A percentile compares a stretch with the other conserved stretches of the same genome.
phyloP scores from a whole-genome alignment of 2,329 filamentous ascomycete species.

The Neonectria neomacrospora region DNA sequence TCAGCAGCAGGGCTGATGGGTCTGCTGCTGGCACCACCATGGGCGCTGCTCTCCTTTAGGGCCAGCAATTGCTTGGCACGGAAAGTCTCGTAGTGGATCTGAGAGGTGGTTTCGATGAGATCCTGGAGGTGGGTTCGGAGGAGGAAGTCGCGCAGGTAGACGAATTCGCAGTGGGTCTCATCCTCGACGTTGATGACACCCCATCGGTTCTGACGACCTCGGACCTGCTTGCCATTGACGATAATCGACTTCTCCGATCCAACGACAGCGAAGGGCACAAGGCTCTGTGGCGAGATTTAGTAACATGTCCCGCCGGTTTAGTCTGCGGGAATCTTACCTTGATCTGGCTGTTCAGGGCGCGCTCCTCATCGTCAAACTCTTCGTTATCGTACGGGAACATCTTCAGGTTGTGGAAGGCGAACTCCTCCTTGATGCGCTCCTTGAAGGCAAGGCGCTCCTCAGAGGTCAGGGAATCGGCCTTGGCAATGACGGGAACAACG shows the following conservation, averaged over 20 bases:
- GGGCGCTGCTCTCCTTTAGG: slow-evolving; percentile 96
- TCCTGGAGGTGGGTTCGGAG: slow-evolving; percentile 98
- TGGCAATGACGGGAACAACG: slow-evolving; percentile 98
- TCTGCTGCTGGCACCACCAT: slow-evolving; percentile 78
- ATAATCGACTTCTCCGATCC: slow-evolving; percentile 98
- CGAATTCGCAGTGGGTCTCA: slow-evolving; percentile 99
- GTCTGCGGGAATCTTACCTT: slow-evolving; percentile 71
- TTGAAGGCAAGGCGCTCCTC: slow-evolving; percentile 98
- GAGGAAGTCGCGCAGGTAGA: slow-evolving; percentile 98
- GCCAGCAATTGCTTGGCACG: slow-evolving; percentile 98
- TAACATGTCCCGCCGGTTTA: neutral
- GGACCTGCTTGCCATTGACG: slow-evolving; percentile 96
- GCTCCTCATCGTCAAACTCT: slow-evolving; percentile 97
- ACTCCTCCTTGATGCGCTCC: slow-evolving; percentile 99
- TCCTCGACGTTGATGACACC: slow-evolving; percentile 99
- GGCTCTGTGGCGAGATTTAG: slow-evolving; percentile 70
- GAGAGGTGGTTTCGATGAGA: slow-evolving; percentile 97
- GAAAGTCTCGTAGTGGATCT: slow-evolving; percentile 99
- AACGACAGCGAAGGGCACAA: slow-evolving; percentile 97
- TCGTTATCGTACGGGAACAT: slow-evolving; percentile 99
- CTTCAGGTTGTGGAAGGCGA: slow-evolving; percentile 99
- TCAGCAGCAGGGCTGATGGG: slow-evolving; percentile 97
- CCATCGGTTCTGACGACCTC: slow-evolving; percentile 98
- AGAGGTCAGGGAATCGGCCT: slow-evolving; percentile 94
- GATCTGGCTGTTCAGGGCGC: slow-evolving; percentile 91